Evolutionary conservation across 1,139 yeast species (phyloP).

Genomic region (Yamadazyma spencermartinsiae): DNA sequence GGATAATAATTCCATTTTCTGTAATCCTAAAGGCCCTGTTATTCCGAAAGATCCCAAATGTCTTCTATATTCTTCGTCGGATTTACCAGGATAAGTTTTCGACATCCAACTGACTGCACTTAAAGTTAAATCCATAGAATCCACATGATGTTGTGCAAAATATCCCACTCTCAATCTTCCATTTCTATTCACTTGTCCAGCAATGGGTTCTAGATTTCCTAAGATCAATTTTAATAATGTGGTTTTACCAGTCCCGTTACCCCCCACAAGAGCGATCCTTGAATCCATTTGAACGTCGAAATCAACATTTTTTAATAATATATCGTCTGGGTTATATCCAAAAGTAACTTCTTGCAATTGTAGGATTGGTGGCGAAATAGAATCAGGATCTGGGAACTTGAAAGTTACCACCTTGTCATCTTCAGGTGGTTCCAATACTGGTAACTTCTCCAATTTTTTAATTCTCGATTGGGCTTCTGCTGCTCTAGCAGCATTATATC

Average conservation of each 20-base stretch:
- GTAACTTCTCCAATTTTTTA: constrained; percentile 91
- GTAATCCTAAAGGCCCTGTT: constrained; percentile 90
- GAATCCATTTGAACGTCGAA: constrained; percentile 91
- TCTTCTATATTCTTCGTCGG: constrained; percentile 96
- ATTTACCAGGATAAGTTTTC: constrained; percentile 82
- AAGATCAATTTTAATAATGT: constrained; percentile 83
- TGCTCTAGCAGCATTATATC: constrained; percentile 97
- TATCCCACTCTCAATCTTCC: constrained; percentile 91
- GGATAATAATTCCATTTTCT: constrained; percentile 83
- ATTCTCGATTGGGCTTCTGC: constrained; percentile 98
- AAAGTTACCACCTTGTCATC: constrained; percentile 84
- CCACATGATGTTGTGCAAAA: constrained; percentile 99
- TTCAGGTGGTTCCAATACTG: constrained; percentile 90
- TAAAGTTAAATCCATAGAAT: constrained; percentile 86
- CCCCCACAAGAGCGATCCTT: constrained; percentile 95
- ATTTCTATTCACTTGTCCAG: constrained; percentile 76
- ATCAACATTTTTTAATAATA: constrained; percentile 72
- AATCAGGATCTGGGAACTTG: constrained; percentile 94
- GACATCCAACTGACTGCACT: constrained; percentile 97
- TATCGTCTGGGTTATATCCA: constrained; percentile 69
- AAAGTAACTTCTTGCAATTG: constrained; percentile 86
- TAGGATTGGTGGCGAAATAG: constrained; percentile 88
- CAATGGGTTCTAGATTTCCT: constrained; percentile 70
- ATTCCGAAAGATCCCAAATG: constrained; percentile 97
- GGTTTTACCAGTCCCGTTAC: constrained; percentile 99